A percentile compares a stretch with the other conserved stretches of the same genome.
These are phyloP conservation scores for Leptographium procerum DNA, from an alignment of 2,329 filamentous ascomycete genomes.

Conservation along the genomic window DNA sequence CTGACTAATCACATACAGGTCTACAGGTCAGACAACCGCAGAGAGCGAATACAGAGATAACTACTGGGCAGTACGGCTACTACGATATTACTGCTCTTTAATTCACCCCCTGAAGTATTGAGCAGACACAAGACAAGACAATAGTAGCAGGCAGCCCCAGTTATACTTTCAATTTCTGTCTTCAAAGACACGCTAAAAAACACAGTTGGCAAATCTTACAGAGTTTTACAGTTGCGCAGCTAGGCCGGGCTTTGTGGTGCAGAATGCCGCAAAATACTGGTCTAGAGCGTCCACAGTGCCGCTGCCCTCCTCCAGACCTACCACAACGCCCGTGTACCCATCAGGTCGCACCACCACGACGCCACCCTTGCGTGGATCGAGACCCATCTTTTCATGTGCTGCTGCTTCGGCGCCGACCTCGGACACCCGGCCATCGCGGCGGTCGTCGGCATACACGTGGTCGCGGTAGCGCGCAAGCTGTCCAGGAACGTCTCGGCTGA, in stretches of 20 bases:
- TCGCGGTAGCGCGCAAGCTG: conserved; percentile 65
- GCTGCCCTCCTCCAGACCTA: conserved; percentile 60
- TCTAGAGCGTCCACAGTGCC: conserved; percentile 73
- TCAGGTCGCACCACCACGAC: conserved; percentile 79
- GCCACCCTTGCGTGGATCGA: conserved; percentile 61
- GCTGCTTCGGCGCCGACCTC: conserved; percentile 51
- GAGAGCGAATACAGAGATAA: no score
- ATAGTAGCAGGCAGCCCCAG: no score
- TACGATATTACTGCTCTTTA: no score
- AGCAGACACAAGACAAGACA: no score
- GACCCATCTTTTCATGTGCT: conserved; percentile 78
- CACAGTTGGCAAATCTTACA: no score
- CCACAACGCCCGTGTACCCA: conserved; percentile 72
- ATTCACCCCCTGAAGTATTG: neutral
- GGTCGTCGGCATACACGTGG: conserved; percentile 79
- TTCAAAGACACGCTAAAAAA: no score
- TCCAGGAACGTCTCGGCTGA: conserved; percentile 57
- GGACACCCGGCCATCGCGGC: conserved; percentile 56
- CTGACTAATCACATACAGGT: neutral
- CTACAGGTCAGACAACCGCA: no score
- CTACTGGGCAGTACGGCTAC: no score
- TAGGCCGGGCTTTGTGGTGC: conserved; percentile 44
- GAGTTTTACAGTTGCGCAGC: conserved; percentile 25
- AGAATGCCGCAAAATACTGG: conserved; percentile 67
- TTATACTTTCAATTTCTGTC: no score